Evolutionary conservation across 176 grass and related monocot genomes (phyloP).

Genomic region (Paspalum vaginatum): DNA sequence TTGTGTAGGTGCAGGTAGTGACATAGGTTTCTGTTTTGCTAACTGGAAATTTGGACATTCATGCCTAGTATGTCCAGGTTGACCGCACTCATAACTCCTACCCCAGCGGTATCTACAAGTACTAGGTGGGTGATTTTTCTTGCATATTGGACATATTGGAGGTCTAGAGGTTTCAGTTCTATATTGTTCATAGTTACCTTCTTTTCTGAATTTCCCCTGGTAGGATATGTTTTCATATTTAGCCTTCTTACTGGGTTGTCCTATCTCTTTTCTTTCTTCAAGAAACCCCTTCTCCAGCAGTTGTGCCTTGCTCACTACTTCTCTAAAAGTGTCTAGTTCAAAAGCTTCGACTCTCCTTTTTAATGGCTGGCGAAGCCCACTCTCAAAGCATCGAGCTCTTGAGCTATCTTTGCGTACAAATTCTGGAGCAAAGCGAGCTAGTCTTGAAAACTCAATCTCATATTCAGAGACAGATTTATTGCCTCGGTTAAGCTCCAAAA

Average conservation of each 20-base stretch:
- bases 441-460: slow-evolving; percentile 3
- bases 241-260: neutral
- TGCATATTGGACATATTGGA: too few relatives aligned
- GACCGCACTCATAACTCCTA: too few relatives aligned
- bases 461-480: neutral
- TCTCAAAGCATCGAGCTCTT: neutral
- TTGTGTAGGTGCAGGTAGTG: too few relatives aligned
- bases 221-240: neutral
- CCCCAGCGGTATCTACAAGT: too few relatives aligned
- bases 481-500: neutral
- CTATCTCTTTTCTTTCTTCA: neutral
- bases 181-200: too few relatives aligned
- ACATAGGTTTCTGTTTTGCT: too few relatives aligned
- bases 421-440: neutral
- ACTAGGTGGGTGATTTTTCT: too few relatives aligned
- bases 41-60: too few relatives aligned
- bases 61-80: too few relatives aligned
- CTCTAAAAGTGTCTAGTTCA: slow-evolving; percentile 2
- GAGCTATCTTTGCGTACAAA: neutral
- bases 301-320: neutral
- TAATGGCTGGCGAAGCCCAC: neutral
- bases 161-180: too few relatives aligned
- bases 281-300: neutral
- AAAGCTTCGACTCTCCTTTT: neutral
- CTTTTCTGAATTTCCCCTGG: too few relatives aligned